Percentiles rank a stretch among this genome's conserved stretches.
Evolutionary conservation across 305 asterid genomes (phyloP).

Genomic region (Fraxinus nigra): DNA sequence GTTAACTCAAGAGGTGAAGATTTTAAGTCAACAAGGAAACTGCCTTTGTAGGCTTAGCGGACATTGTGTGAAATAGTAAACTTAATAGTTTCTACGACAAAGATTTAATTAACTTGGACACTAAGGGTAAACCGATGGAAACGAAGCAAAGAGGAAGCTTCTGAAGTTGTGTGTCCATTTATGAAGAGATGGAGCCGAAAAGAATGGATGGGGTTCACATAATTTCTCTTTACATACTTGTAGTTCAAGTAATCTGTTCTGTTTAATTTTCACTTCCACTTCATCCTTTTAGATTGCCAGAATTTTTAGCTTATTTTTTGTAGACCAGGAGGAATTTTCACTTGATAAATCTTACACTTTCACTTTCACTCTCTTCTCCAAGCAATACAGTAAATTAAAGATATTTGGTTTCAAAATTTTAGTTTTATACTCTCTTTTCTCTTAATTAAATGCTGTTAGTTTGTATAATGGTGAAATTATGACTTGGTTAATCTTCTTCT

Average conservation of each 20-base stretch:
- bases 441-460: not conserved
- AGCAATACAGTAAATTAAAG: not conserved
- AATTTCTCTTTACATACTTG: not conserved
- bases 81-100: not conserved
- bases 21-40: not conserved
- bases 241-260: not conserved
- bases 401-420: not conserved
- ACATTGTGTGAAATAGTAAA: not conserved
- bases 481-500: not conserved
- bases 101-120: not conserved
- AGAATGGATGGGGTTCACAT: not conserved
- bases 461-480: not conserved
- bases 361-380: not conserved
- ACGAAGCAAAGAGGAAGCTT: not conserved
- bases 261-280: not conserved
- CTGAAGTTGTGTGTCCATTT: not conserved
- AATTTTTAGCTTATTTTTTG: not conserved
- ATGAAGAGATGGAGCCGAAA: not conserved
- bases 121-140: not conserved
- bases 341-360: not conserved
- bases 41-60: not conserved
- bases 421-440: not conserved
- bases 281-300: not conserved
- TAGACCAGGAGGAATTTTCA: not conserved
- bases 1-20: not conserved